These are phyloP conservation scores for Adiantum capillusveneris DNA, from an alignment of 75 land plant genomes.

Conservation along the genomic window DNA sequence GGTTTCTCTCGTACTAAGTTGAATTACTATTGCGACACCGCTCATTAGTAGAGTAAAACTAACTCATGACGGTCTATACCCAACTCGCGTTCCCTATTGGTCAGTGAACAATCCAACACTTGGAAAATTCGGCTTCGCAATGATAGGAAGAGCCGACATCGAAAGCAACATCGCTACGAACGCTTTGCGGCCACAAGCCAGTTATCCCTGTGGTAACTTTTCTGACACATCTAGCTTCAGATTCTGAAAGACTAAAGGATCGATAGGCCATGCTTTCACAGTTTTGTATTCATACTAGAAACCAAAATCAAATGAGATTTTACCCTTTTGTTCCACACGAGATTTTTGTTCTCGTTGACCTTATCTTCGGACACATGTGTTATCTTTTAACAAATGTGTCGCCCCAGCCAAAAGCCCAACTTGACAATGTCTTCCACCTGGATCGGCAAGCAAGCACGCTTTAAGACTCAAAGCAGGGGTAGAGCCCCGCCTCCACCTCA, in stretches of 20 bases:
- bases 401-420: constrained; percentile 16
- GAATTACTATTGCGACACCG: too few species aligned
- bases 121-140: constrained; percentile 22
- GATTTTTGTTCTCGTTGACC: constrained; percentile 24
- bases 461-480: constrained; percentile 17
- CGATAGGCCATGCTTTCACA: constrained; percentile 52
- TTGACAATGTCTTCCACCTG: constrained; percentile 20
- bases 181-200: constrained; percentile 34
- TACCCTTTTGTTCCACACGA: constrained; percentile 25
- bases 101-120: too few species aligned
- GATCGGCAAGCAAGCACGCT: constrained; percentile 13
- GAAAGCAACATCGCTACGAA: constrained; percentile 26
- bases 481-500: constrained; percentile 22
- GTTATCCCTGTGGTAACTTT: constrained; percentile 52
- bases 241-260: constrained; percentile 45
- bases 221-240: constrained; percentile 49
- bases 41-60: too few species aligned
- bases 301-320: constrained; percentile 41
- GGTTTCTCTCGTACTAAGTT: too few species aligned
- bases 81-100: too few species aligned
- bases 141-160: constrained; percentile 33
- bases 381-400: constrained; percentile 21
- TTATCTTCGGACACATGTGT: constrained; percentile 18
- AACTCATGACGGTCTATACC: too few species aligned
- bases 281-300: constrained; percentile 38